A percentile compares a stretch with the other conserved stretches of the same genome.
Conservation (phyloP, 1,284 basidiomycete species). For the Ganoderma meredithae region DNA sequence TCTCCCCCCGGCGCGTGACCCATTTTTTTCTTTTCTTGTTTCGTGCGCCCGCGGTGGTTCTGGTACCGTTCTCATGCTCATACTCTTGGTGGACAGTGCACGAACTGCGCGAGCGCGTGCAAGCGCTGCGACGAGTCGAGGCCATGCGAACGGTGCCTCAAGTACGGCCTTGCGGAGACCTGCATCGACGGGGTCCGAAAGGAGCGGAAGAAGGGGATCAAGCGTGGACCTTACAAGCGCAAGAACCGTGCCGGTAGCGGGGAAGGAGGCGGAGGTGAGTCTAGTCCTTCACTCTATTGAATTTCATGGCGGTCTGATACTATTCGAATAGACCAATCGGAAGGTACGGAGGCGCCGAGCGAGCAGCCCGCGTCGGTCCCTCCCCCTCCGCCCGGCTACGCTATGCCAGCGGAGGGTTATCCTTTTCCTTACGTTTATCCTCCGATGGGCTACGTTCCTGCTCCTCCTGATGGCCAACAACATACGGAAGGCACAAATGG, state of each 20-base stretch:
- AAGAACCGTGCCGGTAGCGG: constrained; percentile 58
- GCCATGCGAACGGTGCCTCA: constrained; percentile 83
- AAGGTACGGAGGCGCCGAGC: constrained; percentile 1
- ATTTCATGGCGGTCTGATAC: constrained; percentile 33
- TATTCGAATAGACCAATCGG: not conserved
- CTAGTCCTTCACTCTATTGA: constrained; percentile 24
- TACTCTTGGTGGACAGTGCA: constrained; percentile 57
- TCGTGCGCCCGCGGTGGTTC: not conserved
- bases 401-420: constrained; percentile 59
- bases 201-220: constrained; percentile 86
- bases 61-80: not conserved
- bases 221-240: constrained; percentile 86
- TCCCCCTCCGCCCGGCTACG: constrained; percentile 44
- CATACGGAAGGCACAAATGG: constrained; percentile 33
- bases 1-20: not conserved
- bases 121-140: constrained; percentile 85
- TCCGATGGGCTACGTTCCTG: constrained; percentile 35
- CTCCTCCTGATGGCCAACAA: constrained; percentile 50
- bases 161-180: constrained; percentile 75
- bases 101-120: constrained; percentile 86
- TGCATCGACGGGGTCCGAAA: constrained; percentile 83
- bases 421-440: constrained; percentile 63
- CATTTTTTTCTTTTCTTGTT: not conserved
- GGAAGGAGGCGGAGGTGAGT: constrained; percentile 24
- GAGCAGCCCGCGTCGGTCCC: constrained; percentile 37